Conservation (phyloP, 2,329 filamentous ascomycete species). For the Ophiostoma angusticollis region DNA sequence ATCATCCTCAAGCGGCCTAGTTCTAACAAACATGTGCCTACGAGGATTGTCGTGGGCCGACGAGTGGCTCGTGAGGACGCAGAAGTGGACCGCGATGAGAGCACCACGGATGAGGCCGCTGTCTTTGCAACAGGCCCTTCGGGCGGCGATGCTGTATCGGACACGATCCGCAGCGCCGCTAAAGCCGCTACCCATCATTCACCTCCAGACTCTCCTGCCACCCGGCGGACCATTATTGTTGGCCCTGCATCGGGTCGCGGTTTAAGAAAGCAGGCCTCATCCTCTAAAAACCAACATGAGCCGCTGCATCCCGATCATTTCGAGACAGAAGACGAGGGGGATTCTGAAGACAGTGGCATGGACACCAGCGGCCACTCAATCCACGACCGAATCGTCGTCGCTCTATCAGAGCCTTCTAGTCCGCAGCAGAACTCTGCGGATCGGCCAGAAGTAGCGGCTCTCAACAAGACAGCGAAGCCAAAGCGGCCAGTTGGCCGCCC, state of each 20-base stretch:
- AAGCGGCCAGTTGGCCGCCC: slow-evolving; percentile 11
- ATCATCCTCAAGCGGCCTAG: slow-evolving; percentile 33
- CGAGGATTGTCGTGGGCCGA: slow-evolving; percentile 13
- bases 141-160: not conserved
- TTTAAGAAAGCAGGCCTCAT: not conserved
- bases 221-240: slow-evolving; percentile 4
- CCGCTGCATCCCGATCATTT: not conserved
- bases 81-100: slow-evolving; percentile 13
- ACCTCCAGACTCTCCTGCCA: not conserved
- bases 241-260: not conserved
- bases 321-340: not conserved
- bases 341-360: too few relatives aligned
- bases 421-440: not conserved
- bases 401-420: not conserved
- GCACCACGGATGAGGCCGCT: not conserved
- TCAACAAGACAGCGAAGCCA: not conserved
- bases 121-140: not conserved
- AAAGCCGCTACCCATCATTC: too few relatives aligned
- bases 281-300: not conserved
- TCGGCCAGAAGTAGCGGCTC: not conserved
- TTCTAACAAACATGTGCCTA: slow-evolving; percentile 14
- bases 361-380: too few relatives aligned
- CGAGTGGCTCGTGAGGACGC: slow-evolving; percentile 16
- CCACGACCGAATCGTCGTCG: too few relatives aligned
- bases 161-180: not conserved